These are phyloP conservation scores for Colletotrichum graminicola DNA, from an alignment of 2,329 filamentous ascomycete genomes.

Conservation along the genomic window DNA sequence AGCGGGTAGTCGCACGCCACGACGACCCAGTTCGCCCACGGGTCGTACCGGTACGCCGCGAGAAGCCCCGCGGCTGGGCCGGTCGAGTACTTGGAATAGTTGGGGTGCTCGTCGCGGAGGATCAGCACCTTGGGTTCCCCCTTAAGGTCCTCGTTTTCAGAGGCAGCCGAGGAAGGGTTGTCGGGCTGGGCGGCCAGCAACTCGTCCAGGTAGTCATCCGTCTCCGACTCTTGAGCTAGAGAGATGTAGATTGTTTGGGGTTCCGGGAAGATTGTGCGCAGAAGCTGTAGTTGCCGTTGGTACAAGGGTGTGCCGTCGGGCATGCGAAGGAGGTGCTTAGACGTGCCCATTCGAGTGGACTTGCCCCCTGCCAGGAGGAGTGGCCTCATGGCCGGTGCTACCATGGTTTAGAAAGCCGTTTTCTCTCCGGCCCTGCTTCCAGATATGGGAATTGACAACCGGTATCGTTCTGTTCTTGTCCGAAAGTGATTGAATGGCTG, in stretches of 20 bases:
- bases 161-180: conserved; percentile 22
- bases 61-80: conserved; percentile 47
- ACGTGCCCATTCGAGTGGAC: conserved; percentile 49
- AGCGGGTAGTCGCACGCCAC: conserved; percentile 52
- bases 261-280: conserved; percentile 46
- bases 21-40: conserved; percentile 49
- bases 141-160: neutral
- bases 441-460: neutral
- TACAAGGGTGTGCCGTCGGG: conserved; percentile 47
- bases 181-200: conserved; percentile 26
- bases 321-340: conserved; percentile 50
- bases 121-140: conserved; percentile 12
- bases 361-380: conserved; percentile 51
- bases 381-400: conserved; percentile 43
- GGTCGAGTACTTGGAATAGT: conserved; percentile 2
- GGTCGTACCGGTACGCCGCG: conserved; percentile 47
- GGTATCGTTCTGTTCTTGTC: neutral
- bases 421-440: too few species aligned
- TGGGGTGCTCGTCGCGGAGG: conserved; percentile 18
- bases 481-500: neutral
- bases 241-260: conserved; percentile 47
- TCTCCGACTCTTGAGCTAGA: conserved; percentile 39
- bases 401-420: conserved; percentile 6
- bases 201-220: conserved; percentile 32
- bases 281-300: conserved; percentile 45